phyloP scores from a whole-genome alignment of 1,284 basidiomycete species.

The Cerrena zonata region DNA sequence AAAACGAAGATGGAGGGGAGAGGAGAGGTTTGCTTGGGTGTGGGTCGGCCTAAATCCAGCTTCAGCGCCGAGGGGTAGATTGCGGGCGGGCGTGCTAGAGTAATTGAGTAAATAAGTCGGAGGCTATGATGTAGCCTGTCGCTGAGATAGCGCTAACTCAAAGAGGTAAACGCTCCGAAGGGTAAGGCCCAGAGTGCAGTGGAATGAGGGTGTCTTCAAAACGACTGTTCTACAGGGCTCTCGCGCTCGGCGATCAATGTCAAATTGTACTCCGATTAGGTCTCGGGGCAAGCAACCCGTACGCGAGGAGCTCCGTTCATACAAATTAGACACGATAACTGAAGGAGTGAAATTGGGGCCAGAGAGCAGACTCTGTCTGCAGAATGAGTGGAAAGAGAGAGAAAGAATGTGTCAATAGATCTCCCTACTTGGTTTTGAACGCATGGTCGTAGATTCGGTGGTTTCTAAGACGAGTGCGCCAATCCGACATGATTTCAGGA shows the following conservation, averaged over 20 bases:
- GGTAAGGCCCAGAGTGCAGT: neutral
- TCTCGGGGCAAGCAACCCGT: neutral
- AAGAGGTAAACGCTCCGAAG: neutral
- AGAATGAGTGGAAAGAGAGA: neutral
- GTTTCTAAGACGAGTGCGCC: neutral
- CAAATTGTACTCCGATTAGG: neutral
- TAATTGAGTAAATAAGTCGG: neutral
- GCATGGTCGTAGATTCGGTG: neutral
- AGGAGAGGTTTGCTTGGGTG: no score
- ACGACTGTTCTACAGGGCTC: neutral
- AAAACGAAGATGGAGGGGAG: neutral
- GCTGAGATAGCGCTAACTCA: neutral
- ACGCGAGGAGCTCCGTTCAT: neutral
- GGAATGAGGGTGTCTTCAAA: no score
- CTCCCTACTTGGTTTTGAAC: neutral
- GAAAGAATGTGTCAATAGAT: neutral
- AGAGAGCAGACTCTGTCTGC: neutral
- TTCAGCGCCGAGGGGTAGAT: constrained; percentile 2
- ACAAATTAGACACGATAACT: neutral
- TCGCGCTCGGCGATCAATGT: neutral
- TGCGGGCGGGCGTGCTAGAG: neutral
- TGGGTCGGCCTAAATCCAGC: neutral
- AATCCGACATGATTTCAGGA: neutral
- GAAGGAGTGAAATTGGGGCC: neutral
- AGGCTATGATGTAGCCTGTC: neutral